Base-by-base conservation (phyloP, 2,329 filamentous ascomycete genomes). In the Ilyonectria robusta region DNA sequence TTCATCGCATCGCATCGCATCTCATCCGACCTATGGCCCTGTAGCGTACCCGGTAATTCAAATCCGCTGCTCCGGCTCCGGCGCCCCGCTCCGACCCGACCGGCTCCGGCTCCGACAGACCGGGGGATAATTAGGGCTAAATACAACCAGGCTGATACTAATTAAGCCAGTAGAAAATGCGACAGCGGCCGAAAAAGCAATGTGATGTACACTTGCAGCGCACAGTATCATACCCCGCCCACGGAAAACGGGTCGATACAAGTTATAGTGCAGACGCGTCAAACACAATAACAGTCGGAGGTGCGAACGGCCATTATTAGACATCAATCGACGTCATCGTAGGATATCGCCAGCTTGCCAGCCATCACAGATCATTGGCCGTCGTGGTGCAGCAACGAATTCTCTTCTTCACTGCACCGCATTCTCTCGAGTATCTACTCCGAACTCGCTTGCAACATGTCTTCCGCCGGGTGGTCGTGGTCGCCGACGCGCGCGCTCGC, bases 381-480 rank as follows among this genome's bases (percentile, higher is more conserved):
- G 2, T 42, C n/a, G 5, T 6, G 40, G 40, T 33, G 17, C 17
- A 51, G 48, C n/a, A 17, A 29, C 23, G 6, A 35, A 21, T 35
- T 11, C 50, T 33, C n/a, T 35, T 11, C 50, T 33, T 31, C 31
- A 53, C 50, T 37, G 35, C 15, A 35, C n/a, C 21, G 23, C 29
- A 35, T 35, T 31, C 8, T 37, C 48, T 33, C 29, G 9, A n/a
- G 26, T 23, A 21, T 21, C 29, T 35, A 21, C 50, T 33, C 31
- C n/a, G n/a, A n/a, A n/a, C n/a, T n/a, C n/a, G n/a, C n/a, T 31
- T 40, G 21, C 15, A 15, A 64, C 10, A 65, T 65, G 62, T 15
- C 57, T 17, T 29, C 59, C 15, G 50, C 48, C 4, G 48, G 56
- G 10, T 60, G 62, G 62, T 65, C 62, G 9, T 60, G 57, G 56